Percentiles rank a stretch among this genome's conserved stretches.
Evolutionary conservation across 768 basidiomycete genomes (phyloP).

Genomic region (Cyathus striatus): DNA sequence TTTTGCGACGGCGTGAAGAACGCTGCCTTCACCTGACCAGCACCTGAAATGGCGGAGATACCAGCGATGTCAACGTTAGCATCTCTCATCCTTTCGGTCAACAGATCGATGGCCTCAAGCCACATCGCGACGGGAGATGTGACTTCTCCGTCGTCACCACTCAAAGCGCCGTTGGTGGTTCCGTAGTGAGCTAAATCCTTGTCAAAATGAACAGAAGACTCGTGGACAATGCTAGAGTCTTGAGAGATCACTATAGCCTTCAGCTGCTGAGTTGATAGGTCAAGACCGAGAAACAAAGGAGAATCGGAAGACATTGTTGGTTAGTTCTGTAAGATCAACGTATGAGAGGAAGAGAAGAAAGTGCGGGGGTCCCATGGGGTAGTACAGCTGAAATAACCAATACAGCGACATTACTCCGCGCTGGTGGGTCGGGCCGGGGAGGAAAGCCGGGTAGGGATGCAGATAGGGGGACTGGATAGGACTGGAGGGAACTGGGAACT

Average conservation of each 20-base stretch:
- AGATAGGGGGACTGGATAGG: too few relatives aligned
- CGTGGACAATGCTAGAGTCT: slow-evolving; percentile 54
- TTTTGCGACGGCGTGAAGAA: background rate
- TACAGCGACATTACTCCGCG: background rate
- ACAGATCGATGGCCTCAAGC: slow-evolving; percentile 79
- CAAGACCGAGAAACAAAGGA: slow-evolving; percentile 86
- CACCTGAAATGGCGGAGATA: slow-evolving; percentile 68
- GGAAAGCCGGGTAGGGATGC: too few relatives aligned
- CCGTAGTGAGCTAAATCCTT: slow-evolving; percentile 67
- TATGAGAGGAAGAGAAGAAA: background rate
- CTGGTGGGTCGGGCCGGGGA: background rate
- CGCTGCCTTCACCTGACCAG: slow-evolving; percentile 56
- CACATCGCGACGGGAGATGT: slow-evolving; percentile 80
- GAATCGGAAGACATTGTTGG: background rate
- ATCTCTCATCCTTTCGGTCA: slow-evolving; percentile 57
- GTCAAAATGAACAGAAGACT: slow-evolving; percentile 76
- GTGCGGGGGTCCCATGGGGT: background rate
- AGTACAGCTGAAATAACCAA: background rate
- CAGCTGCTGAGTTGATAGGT: slow-evolving; percentile 82
- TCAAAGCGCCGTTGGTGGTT: slow-evolving; percentile 61
- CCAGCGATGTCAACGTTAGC: slow-evolving; percentile 53
- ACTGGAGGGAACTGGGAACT: too few relatives aligned
- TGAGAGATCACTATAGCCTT: slow-evolving; percentile 69
- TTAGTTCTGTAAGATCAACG: background rate
- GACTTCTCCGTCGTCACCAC: slow-evolving; percentile 65